A percentile compares a stretch with the other conserved stretches of the same genome.
Evolutionary conservation across 2,329 filamentous ascomycete species (phyloP).

Genomic region (Diplodia mutila): DNA sequence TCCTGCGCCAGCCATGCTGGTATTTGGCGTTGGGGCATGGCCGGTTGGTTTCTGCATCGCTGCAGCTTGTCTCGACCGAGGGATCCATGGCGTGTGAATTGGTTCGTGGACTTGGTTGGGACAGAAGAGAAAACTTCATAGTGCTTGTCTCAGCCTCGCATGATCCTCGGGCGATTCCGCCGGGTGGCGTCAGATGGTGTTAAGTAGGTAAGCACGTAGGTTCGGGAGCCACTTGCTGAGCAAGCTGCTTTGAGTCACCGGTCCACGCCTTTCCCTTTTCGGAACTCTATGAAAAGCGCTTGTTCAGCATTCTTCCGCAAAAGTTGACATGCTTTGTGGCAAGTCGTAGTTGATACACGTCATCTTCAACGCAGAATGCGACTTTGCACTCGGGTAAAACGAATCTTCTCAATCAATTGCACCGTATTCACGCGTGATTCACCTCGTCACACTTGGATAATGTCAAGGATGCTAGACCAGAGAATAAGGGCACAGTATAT

Average conservation of each 20-base stretch:
- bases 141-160: background rate
- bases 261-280: background rate
- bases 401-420: no score
- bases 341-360: no score
- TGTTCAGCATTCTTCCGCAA: no score
- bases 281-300: background rate
- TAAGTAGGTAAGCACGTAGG: background rate
- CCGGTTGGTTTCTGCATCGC: background rate
- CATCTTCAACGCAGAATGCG: no score
- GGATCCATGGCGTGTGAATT: background rate
- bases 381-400: no score
- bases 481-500: no score
- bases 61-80: background rate
- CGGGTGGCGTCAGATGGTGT: background rate
- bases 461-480: no score
- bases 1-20: conserved; percentile 36
- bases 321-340: no score
- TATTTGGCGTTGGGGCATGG: conserved; percentile 11
- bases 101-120: background rate
- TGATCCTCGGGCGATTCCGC: background rate
- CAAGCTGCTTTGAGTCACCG: background rate
- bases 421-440: no score
- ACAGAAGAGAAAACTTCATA: background rate
- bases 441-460: no score
- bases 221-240: background rate